Base-by-base conservation (phyloP, 495 filamentous ascomycete genomes). In the Penicillium riverlandense region DNA sequence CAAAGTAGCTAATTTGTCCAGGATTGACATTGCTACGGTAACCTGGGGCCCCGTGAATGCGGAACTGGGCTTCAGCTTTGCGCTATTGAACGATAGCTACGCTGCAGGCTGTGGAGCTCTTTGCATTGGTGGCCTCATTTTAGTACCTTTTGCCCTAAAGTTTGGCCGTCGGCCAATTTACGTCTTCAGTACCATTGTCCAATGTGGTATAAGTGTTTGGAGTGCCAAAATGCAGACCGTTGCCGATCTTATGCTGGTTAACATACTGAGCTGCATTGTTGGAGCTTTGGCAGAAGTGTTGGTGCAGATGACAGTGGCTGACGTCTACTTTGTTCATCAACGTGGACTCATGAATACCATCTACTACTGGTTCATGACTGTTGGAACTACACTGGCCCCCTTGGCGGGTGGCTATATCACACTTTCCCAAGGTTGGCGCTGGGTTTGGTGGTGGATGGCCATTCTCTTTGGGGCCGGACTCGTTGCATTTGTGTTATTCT, bases 301-400 rank as follows among this genome's bases (percentile, higher is more conserved):
- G 11, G 64, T 75, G 9, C 68, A 74, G 41, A 67, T 73, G 60
- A 72, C 69, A 0, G 58, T 74, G 13, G 60, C 66, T 1, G 71
- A 75, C 48, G 30, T 77, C 7, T 77, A 62, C 50, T 76, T 75
- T 35, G 65, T 73, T 4, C 74, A 76, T 38, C 59, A 75, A 45
- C 57, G 65, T 33, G 71, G 62, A 2, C 41, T 55, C 0, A 65
- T 66, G 59, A 73, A 73, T 44, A 52, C 50, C 0, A 49, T 69
- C 5, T 74, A 72, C 40, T 49, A 64, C 28, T 65, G 59, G 52
- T 46, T 63, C 1, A 43, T 48, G 29, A 56, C 48, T 14, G 33
- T 65, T 1, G 70, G 69, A 1, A 41, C 52, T 0, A 61, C 52
- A 13, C 51, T 77, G 4, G 60, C 54, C 0, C 64, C 69, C 7